These are phyloP conservation scores for Eucalyptus camaldulensis DNA, from an alignment of 345 rosid genomes.

Conservation along the genomic window DNA sequence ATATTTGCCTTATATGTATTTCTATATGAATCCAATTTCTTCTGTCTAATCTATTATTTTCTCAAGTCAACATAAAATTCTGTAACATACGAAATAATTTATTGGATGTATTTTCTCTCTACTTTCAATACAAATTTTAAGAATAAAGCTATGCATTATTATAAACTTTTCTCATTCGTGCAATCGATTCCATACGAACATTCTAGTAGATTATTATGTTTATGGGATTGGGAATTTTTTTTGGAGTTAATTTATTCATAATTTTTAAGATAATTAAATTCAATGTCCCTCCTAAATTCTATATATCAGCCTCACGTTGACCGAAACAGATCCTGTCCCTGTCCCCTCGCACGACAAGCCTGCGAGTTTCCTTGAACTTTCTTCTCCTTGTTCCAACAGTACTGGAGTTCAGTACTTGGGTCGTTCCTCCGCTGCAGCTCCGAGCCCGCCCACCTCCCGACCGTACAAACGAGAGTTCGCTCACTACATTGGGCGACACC, in stretches of 20 bases:
- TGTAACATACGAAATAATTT: neutral
- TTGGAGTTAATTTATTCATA: neutral
- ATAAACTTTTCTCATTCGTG: neutral
- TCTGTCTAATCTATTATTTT: accelerated
- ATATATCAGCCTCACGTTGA: neutral
- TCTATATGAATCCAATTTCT: neutral
- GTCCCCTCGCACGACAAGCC: neutral
- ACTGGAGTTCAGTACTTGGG: neutral
- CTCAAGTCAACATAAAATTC: neutral
- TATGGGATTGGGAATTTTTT: neutral
- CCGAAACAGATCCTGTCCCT: neutral
- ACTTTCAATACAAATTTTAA: neutral
- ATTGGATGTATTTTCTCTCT: neutral
- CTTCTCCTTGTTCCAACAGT: neutral
- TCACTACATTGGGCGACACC: neutral
- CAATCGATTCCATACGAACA: neutral
- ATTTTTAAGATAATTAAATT: neutral
- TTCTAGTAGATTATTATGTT: neutral
- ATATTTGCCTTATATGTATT: neutral
- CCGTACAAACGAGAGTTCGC: neutral
- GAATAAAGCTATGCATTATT: neutral
- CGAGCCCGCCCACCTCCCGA: neutral
- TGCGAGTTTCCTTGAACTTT: neutral
- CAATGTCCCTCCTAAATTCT: neutral
- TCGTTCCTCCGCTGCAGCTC: neutral